phyloP scores from a whole-genome alignment of 768 basidiomycete genomes.

The Terana coerulea region DNA sequence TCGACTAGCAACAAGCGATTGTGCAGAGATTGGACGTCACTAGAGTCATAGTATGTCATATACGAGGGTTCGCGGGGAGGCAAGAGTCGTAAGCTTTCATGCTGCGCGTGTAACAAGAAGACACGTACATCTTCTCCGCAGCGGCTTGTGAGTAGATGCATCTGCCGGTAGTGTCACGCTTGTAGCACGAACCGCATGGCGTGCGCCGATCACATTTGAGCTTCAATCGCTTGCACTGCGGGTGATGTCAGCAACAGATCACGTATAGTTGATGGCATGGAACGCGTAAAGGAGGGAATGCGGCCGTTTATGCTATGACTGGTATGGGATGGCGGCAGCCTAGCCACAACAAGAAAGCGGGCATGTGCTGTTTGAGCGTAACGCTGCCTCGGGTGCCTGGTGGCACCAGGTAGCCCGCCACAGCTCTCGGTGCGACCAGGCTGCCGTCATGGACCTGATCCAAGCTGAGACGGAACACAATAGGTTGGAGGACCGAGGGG shows the following conservation, averaged over 20 bases:
- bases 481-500: too few relatives aligned
- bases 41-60: constrained; percentile 22
- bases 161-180: constrained; percentile 68
- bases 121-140: constrained; percentile 69
- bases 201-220: constrained; percentile 79
- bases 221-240: constrained; percentile 83
- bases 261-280: too few relatives aligned
- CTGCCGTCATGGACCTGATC: too few relatives aligned
- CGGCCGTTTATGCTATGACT: too few relatives aligned
- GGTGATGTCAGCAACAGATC: not conserved
- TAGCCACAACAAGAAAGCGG: too few relatives aligned
- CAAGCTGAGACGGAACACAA: too few relatives aligned
- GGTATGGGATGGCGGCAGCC: too few relatives aligned
- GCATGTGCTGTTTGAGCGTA: too few relatives aligned
- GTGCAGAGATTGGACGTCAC: constrained; percentile 79
- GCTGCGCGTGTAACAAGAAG: not conserved
- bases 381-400: too few relatives aligned
- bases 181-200: constrained; percentile 75
- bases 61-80: not conserved
- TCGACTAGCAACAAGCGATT: constrained; percentile 76
- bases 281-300: too few relatives aligned
- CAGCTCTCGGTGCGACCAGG: too few relatives aligned
- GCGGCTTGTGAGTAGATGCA: constrained; percentile 81
- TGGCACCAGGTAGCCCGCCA: too few relatives aligned
- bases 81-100: not conserved